Evolutionary conservation across 306 rosid species (phyloP).

Genomic region (Leucaena leucocephala): DNA sequence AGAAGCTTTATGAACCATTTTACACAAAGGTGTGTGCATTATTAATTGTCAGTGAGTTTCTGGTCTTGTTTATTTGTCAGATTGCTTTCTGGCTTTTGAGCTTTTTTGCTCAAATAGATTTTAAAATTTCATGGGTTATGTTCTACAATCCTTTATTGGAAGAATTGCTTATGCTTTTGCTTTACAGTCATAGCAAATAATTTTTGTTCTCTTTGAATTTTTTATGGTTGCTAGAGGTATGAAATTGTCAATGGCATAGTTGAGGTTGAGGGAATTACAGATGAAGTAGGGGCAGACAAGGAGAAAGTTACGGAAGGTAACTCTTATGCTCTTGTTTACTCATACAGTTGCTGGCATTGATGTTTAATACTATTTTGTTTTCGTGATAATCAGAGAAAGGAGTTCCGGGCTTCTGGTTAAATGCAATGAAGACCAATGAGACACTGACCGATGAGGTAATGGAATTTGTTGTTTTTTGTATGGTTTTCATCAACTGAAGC

Average conservation of each 20-base stretch:
- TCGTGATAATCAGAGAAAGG: conserved; percentile 49
- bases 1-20: conserved; percentile 48
- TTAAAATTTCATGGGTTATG: conserved; percentile 23
- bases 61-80: conserved; percentile 8
- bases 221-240: conserved; percentile 48
- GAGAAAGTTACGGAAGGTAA: conserved; percentile 43
- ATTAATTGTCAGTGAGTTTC: conserved; percentile 14
- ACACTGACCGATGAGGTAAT: conserved; percentile 50
- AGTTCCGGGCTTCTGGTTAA: conserved; percentile 61
- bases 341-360: conserved; percentile 13
- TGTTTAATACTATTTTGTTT: conserved; percentile 30
- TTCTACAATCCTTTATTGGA: background rate
- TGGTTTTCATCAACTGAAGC: conserved; percentile 24
- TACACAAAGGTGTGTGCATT: conserved; percentile 49
- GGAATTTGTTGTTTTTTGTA: background rate
- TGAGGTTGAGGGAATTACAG: conserved; percentile 48
- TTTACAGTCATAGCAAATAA: conserved; percentile 14
- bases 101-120: conserved; percentile 22
- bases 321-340: conserved; percentile 21
- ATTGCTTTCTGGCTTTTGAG: conserved; percentile 8
- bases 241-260: conserved; percentile 55
- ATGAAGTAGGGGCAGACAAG: conserved; percentile 33
- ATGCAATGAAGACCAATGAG: conserved; percentile 54
- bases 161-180: conserved; percentile 14
- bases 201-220: conserved; percentile 19